Evolutionary conservation across 2,329 filamentous ascomycete genomes (phyloP), one percentile per base, ranked within the genome.

Genomic region (Claviceps citrina): DNA sequence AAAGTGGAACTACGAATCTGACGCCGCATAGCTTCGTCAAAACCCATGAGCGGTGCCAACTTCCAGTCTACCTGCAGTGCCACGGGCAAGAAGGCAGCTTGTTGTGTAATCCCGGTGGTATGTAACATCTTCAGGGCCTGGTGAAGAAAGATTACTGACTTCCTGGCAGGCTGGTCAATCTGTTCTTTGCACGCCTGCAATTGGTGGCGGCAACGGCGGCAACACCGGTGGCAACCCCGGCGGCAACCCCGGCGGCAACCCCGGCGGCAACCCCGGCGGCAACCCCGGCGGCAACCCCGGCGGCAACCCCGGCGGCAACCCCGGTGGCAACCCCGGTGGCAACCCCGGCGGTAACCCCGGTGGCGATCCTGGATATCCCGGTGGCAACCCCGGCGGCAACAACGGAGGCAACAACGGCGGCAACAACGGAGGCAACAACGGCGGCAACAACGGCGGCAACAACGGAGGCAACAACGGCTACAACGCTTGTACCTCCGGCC

Each of bases 81-180:
- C 9, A 12, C 4, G 3, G 42, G 42, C 18, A 31, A 40, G 18
- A 2, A 40, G 26, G 20, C 46, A 2, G 6, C 15, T n/a, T 48
- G 45, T 42, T 48, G 46, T 31, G 40, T 31, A 15, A 7, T 41
- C n/a, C 40, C 43, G 2, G 16, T 46, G 19, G 43, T 48, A 15
- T 34, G 43, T 36, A 20, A n/a, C 2, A 5, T 4, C 4, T 16
- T 12, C 8, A 7, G 19, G 3, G 15, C 2, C 3, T 2, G 5
- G 5, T 5, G 4, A 1, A 24, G 5, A 3, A 1, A 15, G 6
- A 25, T 9, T 26, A 18, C 40, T 38, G n/a, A 38, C 35, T 19
- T 13, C 12, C 2, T 4, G 4, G 2, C 7, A 41, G 39, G 37
- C 37, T 32, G 37, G 30, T 6, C 37, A 33, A 16, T 20, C 16